Evolutionary conservation across 2,329 filamentous ascomycete species (phyloP).

Genomic region (Elsinoe necatrix): DNA sequence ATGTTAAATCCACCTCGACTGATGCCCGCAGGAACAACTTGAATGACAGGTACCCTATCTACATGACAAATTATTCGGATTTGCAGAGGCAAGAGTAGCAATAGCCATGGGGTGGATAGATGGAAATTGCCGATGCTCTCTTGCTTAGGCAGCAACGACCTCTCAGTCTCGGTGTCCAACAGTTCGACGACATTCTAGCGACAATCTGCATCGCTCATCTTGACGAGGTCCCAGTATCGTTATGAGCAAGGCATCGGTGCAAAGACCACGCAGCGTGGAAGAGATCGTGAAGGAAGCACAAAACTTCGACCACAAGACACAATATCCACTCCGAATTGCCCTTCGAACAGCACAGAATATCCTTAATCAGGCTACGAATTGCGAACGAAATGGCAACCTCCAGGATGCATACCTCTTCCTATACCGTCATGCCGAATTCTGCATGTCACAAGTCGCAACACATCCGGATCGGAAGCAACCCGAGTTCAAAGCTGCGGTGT

Average conservation of each 20-base stretch:
- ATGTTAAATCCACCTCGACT: no score
- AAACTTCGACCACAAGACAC: constrained; percentile 71
- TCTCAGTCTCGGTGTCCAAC: neutral
- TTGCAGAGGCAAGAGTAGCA: neutral
- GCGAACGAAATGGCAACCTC: constrained; percentile 76
- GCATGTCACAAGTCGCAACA: constrained; percentile 62
- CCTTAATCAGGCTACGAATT: constrained; percentile 76
- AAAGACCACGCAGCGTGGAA: constrained; percentile 58
- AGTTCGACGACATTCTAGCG: neutral
- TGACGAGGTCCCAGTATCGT: neutral
- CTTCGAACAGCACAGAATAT: constrained; percentile 70
- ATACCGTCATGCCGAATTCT: constrained; percentile 80
- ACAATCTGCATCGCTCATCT: neutral
- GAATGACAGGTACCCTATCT: no score
- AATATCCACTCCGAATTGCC: constrained; percentile 73
- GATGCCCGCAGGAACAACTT: no score
- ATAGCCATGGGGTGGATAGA: neutral
- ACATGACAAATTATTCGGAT: no score
- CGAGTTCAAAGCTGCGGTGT: constrained; percentile 47
- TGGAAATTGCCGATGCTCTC: neutral
- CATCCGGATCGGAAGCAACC: constrained; percentile 68
- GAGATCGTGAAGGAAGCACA: constrained; percentile 69
- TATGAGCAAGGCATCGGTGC: constrained; percentile 10
- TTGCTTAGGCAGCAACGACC: neutral
- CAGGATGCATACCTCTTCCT: constrained; percentile 83